Conservation (phyloP, 1,139 yeast genomes). For the Groenewaldozyma sp. region DNA sequence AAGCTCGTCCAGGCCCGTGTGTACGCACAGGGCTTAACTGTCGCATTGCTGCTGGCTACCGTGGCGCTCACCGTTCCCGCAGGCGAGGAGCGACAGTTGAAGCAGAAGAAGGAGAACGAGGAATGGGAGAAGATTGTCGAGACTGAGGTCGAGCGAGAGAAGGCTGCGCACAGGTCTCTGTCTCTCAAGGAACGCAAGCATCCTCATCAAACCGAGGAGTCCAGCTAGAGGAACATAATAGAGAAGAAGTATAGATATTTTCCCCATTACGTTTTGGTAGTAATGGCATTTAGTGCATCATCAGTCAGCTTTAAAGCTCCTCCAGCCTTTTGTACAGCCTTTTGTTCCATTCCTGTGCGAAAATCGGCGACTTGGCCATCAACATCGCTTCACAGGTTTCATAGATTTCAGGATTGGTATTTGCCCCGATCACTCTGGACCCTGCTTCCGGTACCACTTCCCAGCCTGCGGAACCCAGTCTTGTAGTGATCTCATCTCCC, state of each 20-base stretch:
- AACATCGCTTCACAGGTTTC: constrained; percentile 43
- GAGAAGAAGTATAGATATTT: neutral
- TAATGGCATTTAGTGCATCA: constrained; percentile 1
- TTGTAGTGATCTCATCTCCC: constrained; percentile 9
- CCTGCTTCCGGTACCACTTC: constrained; percentile 8
- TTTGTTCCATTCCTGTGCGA: constrained; percentile 30
- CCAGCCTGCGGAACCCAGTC: constrained; percentile 25
- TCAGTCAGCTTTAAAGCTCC: constrained; percentile 1
- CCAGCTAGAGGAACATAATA: no score
- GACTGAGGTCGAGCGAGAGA: constrained; percentile 22
- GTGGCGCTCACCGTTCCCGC: constrained; percentile 24
- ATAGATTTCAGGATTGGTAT: constrained; percentile 16
- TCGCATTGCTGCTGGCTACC: constrained; percentile 28
- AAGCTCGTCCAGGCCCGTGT: constrained; percentile 90
- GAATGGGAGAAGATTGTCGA: constrained; percentile 25
- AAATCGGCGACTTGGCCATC: constrained; percentile 33
- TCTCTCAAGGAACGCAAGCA: constrained; percentile 11
- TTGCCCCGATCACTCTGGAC: no score
- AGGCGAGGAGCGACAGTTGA: constrained; percentile 27
- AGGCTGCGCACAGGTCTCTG: constrained; percentile 17
- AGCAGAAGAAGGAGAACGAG: constrained; percentile 14
- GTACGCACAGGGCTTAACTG: constrained; percentile 75
- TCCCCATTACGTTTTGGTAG: neutral
- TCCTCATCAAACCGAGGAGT: no score
- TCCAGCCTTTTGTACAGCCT: constrained; percentile 25